A percentile compares a stretch with the other conserved stretches of the same genome.
Conservation (phyloP, 371 early-diverging fungal species). For the Rhizopus microsporus region DNA sequence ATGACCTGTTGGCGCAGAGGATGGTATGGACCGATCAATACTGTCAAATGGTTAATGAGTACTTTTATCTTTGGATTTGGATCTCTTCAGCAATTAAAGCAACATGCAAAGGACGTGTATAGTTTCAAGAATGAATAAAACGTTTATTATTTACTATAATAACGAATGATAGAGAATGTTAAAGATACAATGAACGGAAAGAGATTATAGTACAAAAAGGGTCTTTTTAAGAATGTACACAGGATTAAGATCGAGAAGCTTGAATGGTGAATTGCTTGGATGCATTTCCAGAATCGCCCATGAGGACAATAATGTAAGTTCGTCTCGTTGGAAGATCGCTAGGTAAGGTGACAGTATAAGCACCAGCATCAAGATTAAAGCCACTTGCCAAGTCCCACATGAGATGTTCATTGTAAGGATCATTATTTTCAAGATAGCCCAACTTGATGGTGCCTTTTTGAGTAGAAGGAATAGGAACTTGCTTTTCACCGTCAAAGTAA, state of each 20-base stretch:
- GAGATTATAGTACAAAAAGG: conserved; percentile 3
- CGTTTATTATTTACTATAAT: conserved; percentile 8
- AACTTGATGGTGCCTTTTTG: conserved; percentile 35
- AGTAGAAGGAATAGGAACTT: conserved; percentile 25
- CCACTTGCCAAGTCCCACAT: conserved; percentile 32
- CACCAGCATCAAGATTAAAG: conserved; percentile 37
- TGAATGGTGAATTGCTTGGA: conserved; percentile 43
- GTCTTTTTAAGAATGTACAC: not conserved
- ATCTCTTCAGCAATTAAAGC: conserved; percentile 24
- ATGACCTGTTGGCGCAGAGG: conserved; percentile 34
- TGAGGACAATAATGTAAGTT: conserved; percentile 43
- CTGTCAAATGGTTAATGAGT: conserved; percentile 38
- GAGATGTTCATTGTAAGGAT: conserved; percentile 36
- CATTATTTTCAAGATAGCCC: conserved; percentile 36
- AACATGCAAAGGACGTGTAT: conserved; percentile 32
- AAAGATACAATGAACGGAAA: conserved; percentile 9
- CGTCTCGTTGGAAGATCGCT: conserved; percentile 28
- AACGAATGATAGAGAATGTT: conserved; percentile 12
- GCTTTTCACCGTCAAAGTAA: conserved; percentile 16
- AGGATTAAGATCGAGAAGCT: conserved; percentile 5
- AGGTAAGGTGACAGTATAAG: conserved; percentile 34
- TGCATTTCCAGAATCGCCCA: conserved; percentile 52
- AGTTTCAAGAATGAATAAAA: conserved; percentile 8
- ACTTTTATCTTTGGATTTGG: conserved; percentile 35
- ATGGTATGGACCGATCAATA: conserved; percentile 44